phyloP scores from a whole-genome alignment of 257 asterid species.

The Apocynum venetum region DNA sequence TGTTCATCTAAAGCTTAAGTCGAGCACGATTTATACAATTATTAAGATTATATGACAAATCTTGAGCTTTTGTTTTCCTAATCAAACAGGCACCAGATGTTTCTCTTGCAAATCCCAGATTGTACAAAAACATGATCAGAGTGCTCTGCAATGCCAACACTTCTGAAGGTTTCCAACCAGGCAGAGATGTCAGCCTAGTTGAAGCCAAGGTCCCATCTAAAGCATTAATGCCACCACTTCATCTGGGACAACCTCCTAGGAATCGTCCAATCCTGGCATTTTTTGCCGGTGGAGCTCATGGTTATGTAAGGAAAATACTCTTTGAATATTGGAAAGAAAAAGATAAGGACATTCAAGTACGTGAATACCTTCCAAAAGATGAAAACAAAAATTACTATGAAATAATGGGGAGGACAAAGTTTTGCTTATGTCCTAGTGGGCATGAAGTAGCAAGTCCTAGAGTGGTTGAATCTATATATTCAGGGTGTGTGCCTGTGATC shows the following conservation, averaged over 20 bases:
- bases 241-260: conserved; percentile 11
- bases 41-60: no score
- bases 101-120: conserved; percentile 24
- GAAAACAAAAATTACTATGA: conserved; percentile 31
- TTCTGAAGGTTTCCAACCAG: conserved; percentile 52
- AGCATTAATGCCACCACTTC: conserved; percentile 30
- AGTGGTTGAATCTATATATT: conserved; percentile 43
- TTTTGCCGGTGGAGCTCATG: conserved; percentile 70
- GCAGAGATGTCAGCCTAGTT: conserved; percentile 46
- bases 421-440: conserved; percentile 63
- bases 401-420: conserved; percentile 34
- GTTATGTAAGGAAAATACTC: conserved; percentile 36
- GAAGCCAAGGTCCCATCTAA: conserved; percentile 35
- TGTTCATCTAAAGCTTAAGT: no score
- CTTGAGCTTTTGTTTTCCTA: neutral
- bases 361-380: conserved; percentile 42
- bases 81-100: conserved; percentile 43
- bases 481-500: conserved; percentile 54
- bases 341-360: conserved; percentile 38
- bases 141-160: conserved; percentile 66
- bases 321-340: conserved; percentile 37
- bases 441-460: conserved; percentile 72
- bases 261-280: conserved; percentile 38
- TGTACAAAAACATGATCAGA: conserved; percentile 39
- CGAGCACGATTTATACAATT: no score